Percentiles rank a stretch among this genome's conserved stretches.
Evolutionary conservation across 176 grass and related monocot species (phyloP).

Genomic region (Miscanthus lutarioriparius): DNA sequence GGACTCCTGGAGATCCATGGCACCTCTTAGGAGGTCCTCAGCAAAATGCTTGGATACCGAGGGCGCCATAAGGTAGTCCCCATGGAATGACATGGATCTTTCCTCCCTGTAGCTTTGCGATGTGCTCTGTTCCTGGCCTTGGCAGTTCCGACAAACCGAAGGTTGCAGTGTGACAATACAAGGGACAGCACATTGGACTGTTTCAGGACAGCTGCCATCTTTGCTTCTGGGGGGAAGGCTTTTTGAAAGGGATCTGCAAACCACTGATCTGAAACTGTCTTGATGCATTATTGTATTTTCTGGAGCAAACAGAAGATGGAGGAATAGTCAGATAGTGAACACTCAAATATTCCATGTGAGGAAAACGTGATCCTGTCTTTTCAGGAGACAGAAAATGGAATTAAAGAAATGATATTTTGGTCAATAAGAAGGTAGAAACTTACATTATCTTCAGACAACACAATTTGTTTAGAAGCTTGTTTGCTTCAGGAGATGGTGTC

Average conservation of each 20-base stretch:
- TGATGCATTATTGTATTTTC: slow-evolving; percentile 69
- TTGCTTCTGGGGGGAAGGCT: slow-evolving; percentile 41
- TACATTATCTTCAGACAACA: slow-evolving; percentile 30
- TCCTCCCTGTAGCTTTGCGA: slow-evolving; percentile 43
- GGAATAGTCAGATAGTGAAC: slow-evolving; percentile 3
- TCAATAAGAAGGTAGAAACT: slow-evolving; percentile 18
- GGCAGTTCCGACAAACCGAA: slow-evolving; percentile 32
- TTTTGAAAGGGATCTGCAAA: slow-evolving; percentile 87
- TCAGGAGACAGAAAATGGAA: background rate
- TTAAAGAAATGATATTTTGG: background rate
- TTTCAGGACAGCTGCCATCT: slow-evolving; percentile 40
- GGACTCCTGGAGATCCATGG: slow-evolving; percentile 80
- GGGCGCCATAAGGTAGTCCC: slow-evolving; percentile 48
- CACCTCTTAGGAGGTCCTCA: slow-evolving; percentile 66
- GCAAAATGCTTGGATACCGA: slow-evolving; percentile 57
- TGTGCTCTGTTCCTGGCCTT: slow-evolving; percentile 24
- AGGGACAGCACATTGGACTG: background rate
- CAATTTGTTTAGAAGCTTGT: background rate
- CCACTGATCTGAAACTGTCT: slow-evolving; percentile 79
- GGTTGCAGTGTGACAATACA: slow-evolving; percentile 54
- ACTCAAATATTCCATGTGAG: slow-evolving; percentile 13
- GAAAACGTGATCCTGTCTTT: slow-evolving; percentile 1
- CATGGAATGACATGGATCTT: slow-evolving; percentile 41
- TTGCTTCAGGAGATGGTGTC: slow-evolving; percentile 6
- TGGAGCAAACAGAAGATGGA: slow-evolving; percentile 19